Evolutionary conservation across 306 rosid species (phyloP).

Genomic region (Vigna mungo): DNA sequence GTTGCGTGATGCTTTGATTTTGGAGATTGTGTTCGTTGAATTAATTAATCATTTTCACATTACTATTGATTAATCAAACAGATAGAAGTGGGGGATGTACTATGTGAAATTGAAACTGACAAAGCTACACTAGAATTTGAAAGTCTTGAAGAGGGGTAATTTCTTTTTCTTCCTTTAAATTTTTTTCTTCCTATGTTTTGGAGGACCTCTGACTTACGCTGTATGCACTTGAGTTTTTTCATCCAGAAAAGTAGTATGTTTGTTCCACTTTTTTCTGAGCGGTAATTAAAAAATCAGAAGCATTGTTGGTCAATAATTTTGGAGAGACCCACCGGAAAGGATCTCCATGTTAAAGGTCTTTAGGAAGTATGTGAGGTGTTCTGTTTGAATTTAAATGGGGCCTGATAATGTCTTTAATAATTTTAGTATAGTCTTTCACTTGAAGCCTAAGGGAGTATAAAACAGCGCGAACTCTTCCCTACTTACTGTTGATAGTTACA

Average conservation of each 20-base stretch:
- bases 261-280: conserved; percentile 15
- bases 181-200: conserved; percentile 13
- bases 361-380: conserved; percentile 23
- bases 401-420: conserved; percentile 7
- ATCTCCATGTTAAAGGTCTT: conserved; percentile 12
- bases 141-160: conserved; percentile 97
- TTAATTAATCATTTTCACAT: conserved; percentile 44
- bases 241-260: conserved; percentile 15
- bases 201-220: conserved; percentile 38
- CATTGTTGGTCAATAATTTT: conserved; percentile 2
- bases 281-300: conserved; percentile 26
- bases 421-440: not conserved
- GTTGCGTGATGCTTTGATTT: conserved; percentile 40
- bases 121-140: conserved; percentile 97
- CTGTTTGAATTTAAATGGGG: not conserved
- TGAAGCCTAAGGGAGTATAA: not conserved
- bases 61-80: conserved; percentile 54
- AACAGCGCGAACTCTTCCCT: not conserved
- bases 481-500: not conserved
- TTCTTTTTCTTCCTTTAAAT: conserved; percentile 19
- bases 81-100: conserved; percentile 92
- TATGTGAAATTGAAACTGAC: conserved; percentile 97
- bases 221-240: conserved; percentile 3
- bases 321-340: conserved; percentile 15
- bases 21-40: conserved; percentile 36